Base-by-base conservation (phyloP, 1,284 basidiomycete species). In the Puccinia brachypodii region DNA sequence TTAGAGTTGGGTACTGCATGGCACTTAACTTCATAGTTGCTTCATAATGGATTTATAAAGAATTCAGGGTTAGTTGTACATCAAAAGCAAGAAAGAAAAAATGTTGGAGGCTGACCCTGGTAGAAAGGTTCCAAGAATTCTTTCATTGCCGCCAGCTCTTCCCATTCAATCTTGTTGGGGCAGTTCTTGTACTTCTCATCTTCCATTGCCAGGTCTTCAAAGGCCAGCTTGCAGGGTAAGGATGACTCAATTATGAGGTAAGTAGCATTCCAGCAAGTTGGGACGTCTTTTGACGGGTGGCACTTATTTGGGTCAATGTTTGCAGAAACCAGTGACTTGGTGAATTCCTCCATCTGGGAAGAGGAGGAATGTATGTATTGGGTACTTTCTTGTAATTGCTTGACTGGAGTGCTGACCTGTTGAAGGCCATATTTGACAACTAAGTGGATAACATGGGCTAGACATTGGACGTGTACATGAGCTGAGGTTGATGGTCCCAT, bases 81-180 rank as follows among this genome's bases (percentile, higher is more conserved):
- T 36, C 11, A 2, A n/a, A 6, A 69, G n/a, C 3, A 14, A 44
- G 7, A 11, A 22, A 25, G 25, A 9, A 38, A 36, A 25, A 44
- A 42, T 4, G 8, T 25, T 50, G 22, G 47, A 36, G 3, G 14
- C 66, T 2, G n/a, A 69, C 66, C 66, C 16, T 69, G 14, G 38
- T 42, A 44, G 31, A 69, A 69, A 42, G 66, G 66, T 28, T 69
- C 66, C 31, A 69, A 33, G 40, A 69, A 44, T 11, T 69, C 7
- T 16, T 69, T 25, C 66, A 69, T 69, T 6, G 16, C 16, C 38
- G 25, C 7, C 3, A 69, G 38, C 13, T 69, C 66, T 14, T 69
- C 66, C 66, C 38, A 69, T 28, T 44, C 3, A 44, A 25, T 2
- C 38, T 42, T 31, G 42, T 28, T 69, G 1, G 66, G 66, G n/a